Base-by-base conservation (phyloP, 1,139 yeast genomes). In the Sugiyamaella xylanicola region DNA sequence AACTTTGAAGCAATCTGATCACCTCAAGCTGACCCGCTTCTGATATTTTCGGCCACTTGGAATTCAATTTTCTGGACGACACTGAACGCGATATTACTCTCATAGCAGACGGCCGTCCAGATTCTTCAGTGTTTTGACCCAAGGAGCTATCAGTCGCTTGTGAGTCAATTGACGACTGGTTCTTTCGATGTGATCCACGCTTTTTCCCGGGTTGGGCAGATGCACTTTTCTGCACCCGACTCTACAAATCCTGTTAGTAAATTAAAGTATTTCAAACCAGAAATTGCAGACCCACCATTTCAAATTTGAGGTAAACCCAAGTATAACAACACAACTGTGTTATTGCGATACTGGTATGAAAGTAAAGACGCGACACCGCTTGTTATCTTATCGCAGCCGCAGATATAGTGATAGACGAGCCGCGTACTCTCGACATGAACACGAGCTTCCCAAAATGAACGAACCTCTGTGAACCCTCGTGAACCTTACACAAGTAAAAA, bases 21-120 rank as follows among this genome's bases (percentile, higher is more conserved):
- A 63, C 58, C 25, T 57, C 57, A 8, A 27, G 32, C n/a, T 59
- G 60, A 2, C 64, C 64, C 9, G 47, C 41, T 27, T 60, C 60
- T 25, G 62, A 52, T 4, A 64, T 48, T 7, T 54, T 51, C 11
- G 58, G 61, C 67, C 67, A 64, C 1, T 61, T 48, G 13, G 57
- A 35, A 44, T 60, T 56, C 37, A 64, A 55, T 27, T 53, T 43
- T 8, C 52, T 47, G 15, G 58, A 22, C 22, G 56, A 50, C n/a
- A 54, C 37, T 3, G 53, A 40, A 3, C 47, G 27, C 4, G 46
- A 29, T 13, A 49, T 25, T 13, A 42, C 53, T 20, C 47, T 21
- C 47, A 29, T 41, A 3, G 51, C 37, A 27, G 49, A 15, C 13
- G 37, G 49, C 15, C 35, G 32, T 29, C 9, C 41, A 7, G 32